These are phyloP conservation scores for Tricholoma terreum DNA, from an alignment of 768 basidiomycete species.

Conservation along the genomic window DNA sequence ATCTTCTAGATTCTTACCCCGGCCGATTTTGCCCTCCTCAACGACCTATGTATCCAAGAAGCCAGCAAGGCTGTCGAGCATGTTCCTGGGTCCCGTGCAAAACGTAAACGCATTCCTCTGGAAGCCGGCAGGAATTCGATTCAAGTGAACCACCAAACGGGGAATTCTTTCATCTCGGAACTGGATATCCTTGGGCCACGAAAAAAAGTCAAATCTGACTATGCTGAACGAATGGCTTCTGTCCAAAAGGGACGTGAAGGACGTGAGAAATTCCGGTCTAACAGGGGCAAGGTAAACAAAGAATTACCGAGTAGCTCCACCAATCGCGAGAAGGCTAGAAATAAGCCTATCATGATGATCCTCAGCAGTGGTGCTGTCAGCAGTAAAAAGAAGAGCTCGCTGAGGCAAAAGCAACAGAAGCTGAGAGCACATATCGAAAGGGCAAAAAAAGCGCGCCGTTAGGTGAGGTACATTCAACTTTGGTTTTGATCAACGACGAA, in stretches of 20 bases:
- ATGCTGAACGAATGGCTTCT: slow-evolving; percentile 89
- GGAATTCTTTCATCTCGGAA: slow-evolving; percentile 77
- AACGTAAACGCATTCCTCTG: slow-evolving; percentile 83
- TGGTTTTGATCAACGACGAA: too few species aligned
- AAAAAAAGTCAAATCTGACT: slow-evolving; percentile 91
- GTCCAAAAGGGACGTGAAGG: slow-evolving; percentile 93
- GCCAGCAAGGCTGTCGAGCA: slow-evolving; percentile 67
- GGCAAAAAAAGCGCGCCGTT: slow-evolving; percentile 51
- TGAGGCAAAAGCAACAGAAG: slow-evolving; percentile 79
- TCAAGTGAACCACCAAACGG: slow-evolving; percentile 38
- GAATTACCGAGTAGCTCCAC: slow-evolving; percentile 80
- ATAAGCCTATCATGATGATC: slow-evolving; percentile 97
- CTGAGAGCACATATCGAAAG: slow-evolving; percentile 72
- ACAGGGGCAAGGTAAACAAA: slow-evolving; percentile 91
- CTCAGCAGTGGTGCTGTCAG: slow-evolving; percentile 71
- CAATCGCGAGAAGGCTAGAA: slow-evolving; percentile 88
- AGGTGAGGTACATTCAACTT: slow-evolving; percentile 5
- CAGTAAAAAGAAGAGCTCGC: slow-evolving; percentile 78
- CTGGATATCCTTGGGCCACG: slow-evolving; percentile 90
- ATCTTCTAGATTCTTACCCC: slow-evolving; percentile 87
- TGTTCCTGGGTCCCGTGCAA: slow-evolving; percentile 71
- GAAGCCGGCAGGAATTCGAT: slow-evolving; percentile 66
- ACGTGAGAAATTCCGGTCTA: slow-evolving; percentile 86
- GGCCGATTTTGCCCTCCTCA: slow-evolving; percentile 90
- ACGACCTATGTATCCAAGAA: slow-evolving; percentile 82